Conservation (phyloP, 352 stramenopile genomes). For the Globisporangium echinulatum region DNA sequence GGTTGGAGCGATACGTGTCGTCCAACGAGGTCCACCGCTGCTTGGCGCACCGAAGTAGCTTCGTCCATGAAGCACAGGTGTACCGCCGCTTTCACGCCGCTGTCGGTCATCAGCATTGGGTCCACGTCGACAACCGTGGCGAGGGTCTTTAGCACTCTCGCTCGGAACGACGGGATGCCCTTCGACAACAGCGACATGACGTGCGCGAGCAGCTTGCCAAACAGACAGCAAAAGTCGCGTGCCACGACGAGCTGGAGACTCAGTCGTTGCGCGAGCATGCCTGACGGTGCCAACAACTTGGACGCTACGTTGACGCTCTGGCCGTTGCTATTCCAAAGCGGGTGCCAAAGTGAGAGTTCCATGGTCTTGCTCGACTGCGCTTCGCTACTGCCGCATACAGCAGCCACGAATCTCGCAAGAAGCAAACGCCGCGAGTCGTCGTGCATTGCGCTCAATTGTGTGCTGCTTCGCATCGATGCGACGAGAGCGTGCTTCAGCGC, state of each 20-base stretch:
- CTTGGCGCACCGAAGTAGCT: conserved; percentile 73
- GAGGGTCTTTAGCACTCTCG: conserved; percentile 73
- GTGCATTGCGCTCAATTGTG: conserved; percentile 20
- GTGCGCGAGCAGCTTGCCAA: conserved; percentile 62
- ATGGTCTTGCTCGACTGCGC: neutral
- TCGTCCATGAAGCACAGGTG: conserved; percentile 69
- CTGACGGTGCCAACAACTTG: conserved; percentile 37
- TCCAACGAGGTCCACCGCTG: conserved; percentile 79
- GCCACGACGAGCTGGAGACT: conserved; percentile 41
- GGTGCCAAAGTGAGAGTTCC: conserved; percentile 40
- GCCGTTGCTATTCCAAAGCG: conserved; percentile 30
- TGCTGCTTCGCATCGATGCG: conserved; percentile 33
- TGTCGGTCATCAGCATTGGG: conserved; percentile 76
- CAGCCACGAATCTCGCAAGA: conserved; percentile 46
- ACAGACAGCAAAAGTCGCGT: conserved; percentile 60
- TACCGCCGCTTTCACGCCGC: conserved; percentile 47
- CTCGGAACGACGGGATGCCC: conserved; percentile 61
- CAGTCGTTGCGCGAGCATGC: conserved; percentile 34
- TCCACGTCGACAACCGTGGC: conserved; percentile 77
- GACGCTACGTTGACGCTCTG: conserved; percentile 29
- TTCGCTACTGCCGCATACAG: conserved; percentile 12
- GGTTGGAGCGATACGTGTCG: conserved; percentile 74
- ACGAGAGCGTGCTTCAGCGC: conserved; percentile 67
- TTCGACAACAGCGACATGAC: conserved; percentile 74
- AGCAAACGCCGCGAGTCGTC: conserved; percentile 48